Evolutionary conservation across 768 basidiomycete genomes (phyloP), one percentile per base, ranked within the genome.

Genomic region (Kockovaella imperatae): DNA sequence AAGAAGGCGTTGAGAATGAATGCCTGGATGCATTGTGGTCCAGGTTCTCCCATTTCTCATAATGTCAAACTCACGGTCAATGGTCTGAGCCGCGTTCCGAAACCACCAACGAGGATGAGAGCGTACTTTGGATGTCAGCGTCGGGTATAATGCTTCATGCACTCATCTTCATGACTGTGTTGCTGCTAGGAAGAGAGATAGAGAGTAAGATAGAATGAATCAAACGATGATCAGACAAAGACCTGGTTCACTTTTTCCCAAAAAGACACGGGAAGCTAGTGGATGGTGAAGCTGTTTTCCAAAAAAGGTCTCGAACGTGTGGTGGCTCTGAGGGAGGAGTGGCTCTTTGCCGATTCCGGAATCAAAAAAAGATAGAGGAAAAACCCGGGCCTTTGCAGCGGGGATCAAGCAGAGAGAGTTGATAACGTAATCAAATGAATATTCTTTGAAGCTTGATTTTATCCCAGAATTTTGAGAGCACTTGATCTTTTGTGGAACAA

Each of bases 81-180:
- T 39, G 75, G 75, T 52, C 75, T 70, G 20, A 76, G 72, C 42
- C 75, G 71, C n/a, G 75, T 76, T 47, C 75, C 75, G 71, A 76
- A 76, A 59, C 75, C 75, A 39, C 75, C 75, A 49, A 75, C 75
- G 54, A 75, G 72, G 58, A 75, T 75, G 40, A 75, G 59, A 59
- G 75, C 75, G 57, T 60, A 36, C 30, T 23, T 31, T 35, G 47
- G 23, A 41, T 38, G 32, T 31, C 26, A 38, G 52, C 31, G 49
- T 6, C 25, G 13, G 45, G 20, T 31, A 42, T n/a, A 45, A 29
- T 7, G 10, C 36, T 39, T n/a, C 8, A 20, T 28, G 32, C 30
- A 63, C 67, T 54, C 50, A 68, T 63, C 67, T 68, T 68, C 67
- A 68, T 68, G 47, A 45, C 45, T 28, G 45, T 31, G 29, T 21